Evolutionary conservation across 176 grass and related monocot genomes (phyloP).

Genomic region (Paspalum notatum): DNA sequence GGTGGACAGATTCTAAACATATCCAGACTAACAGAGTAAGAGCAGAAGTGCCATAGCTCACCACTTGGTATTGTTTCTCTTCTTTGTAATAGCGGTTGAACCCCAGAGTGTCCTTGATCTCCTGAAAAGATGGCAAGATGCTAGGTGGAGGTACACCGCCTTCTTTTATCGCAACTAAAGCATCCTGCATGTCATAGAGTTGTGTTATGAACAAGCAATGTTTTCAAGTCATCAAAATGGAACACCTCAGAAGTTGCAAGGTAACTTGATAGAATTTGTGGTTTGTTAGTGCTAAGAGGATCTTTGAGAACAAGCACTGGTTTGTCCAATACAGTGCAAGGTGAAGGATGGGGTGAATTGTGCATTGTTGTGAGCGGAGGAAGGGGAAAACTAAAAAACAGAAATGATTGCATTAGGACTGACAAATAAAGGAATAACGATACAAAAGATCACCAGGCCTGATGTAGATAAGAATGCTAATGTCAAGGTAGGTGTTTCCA

Average conservation of each 20-base stretch:
- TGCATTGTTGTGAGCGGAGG: background rate
- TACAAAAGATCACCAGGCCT: background rate
- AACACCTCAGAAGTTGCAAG: conserved; percentile 10
- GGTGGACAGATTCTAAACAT: background rate
- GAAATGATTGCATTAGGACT: background rate
- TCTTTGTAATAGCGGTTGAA: conserved; percentile 94
- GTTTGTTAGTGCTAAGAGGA: background rate
- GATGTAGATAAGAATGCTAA: background rate
- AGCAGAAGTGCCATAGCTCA: conserved; percentile 35
- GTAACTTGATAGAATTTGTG: background rate
- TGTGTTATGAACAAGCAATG: background rate
- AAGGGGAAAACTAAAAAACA: background rate
- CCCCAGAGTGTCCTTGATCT: conserved; percentile 89
- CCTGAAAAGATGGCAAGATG: conserved; percentile 82
- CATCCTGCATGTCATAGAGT: conserved; percentile 63
- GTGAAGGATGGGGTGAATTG: background rate
- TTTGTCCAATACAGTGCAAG: background rate
- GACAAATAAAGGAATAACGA: background rate
- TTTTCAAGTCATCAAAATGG: conserved; percentile 6
- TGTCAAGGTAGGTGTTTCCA: background rate
- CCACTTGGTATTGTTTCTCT: conserved; percentile 78
- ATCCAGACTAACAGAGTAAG: conserved; percentile 16
- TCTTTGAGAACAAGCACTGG: too few species aligned
- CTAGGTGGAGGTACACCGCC: conserved; percentile 70
- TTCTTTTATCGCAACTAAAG: conserved; percentile 74